phyloP scores from a whole-genome alignment of 2,329 filamentous ascomycete genomes.

The Aspergillus sp. region DNA sequence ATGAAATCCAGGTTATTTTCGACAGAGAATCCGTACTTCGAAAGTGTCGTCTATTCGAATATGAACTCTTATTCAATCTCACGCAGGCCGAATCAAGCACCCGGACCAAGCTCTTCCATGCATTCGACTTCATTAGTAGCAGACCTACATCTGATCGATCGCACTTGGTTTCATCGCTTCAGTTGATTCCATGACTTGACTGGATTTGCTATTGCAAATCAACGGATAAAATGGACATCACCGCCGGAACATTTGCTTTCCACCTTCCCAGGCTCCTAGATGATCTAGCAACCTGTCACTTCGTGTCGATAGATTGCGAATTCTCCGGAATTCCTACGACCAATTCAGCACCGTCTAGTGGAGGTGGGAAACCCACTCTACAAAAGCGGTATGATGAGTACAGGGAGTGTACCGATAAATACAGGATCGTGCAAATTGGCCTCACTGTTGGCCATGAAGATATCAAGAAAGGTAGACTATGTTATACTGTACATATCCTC shows the following conservation, averaged over 20 bases:
- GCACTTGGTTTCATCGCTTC: too few relatives aligned
- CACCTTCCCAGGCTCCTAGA: constrained; percentile 57
- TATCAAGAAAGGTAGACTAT: constrained; percentile 44
- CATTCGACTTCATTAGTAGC: too few relatives aligned
- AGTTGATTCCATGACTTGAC: too few relatives aligned
- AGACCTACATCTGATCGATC: too few relatives aligned
- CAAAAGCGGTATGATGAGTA: constrained; percentile 62
- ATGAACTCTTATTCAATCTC: too few relatives aligned
- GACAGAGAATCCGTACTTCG: too few relatives aligned
- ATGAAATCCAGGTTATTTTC: too few relatives aligned
- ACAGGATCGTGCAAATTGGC: constrained; percentile 66
- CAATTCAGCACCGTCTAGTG: constrained; percentile 33
- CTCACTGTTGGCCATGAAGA: constrained; percentile 64
- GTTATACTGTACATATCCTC: background rate
- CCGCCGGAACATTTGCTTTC: constrained; percentile 48
- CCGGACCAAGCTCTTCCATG: too few relatives aligned
- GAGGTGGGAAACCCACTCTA: constrained; percentile 50
- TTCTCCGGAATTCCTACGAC: constrained; percentile 61
- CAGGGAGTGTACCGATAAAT: constrained; percentile 61
- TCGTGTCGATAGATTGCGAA: constrained; percentile 66
- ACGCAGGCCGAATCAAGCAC: too few relatives aligned
- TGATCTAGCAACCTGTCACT: constrained; percentile 58
- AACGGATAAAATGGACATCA: constrained; percentile 55
- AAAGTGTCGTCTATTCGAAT: too few relatives aligned
- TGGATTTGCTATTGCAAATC: too few relatives aligned